Conservation (phyloP, 2,329 filamentous ascomycete genomes). For the Epichloe hybrida region DNA sequence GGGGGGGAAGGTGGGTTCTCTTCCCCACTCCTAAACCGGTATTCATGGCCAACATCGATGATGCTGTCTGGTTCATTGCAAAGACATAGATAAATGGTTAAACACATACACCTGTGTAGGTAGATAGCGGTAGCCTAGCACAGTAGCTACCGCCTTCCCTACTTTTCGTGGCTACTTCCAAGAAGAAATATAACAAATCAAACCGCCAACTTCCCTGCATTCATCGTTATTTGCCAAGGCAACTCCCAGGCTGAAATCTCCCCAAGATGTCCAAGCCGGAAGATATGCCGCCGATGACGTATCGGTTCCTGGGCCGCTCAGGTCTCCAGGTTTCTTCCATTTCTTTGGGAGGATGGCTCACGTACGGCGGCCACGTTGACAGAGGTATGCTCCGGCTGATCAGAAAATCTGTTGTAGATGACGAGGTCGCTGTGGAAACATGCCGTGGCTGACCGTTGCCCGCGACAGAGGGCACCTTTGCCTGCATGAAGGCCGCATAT, state of each 20-base stretch:
- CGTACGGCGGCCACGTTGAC: conserved; percentile 61
- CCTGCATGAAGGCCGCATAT: conserved; percentile 48
- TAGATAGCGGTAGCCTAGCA: no score
- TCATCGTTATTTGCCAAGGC: not conserved
- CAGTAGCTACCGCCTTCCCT: no score
- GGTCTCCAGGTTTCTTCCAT: conserved; percentile 64
- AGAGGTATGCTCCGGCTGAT: conserved; percentile 31
- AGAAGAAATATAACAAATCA: not conserved
- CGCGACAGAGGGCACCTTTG: conserved; percentile 29
- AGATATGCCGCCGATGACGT: conserved; percentile 45
- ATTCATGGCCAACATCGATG: no score
- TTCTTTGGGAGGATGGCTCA: conserved; percentile 59
- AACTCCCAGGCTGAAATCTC: not conserved
- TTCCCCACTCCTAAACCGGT: no score
- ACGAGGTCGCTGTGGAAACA: not conserved
- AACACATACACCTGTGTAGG: no score
- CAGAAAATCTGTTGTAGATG: not conserved
- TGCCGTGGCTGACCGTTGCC: not conserved
- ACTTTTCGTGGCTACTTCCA: no score
- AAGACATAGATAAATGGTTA: no score
- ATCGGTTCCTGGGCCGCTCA: conserved; percentile 56
- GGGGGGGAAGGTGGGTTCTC: no score
- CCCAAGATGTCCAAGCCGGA: conserved; percentile 25
- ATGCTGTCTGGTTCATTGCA: no score
- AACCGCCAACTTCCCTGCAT: not conserved